These are phyloP conservation scores for Craterostigma plantagineum DNA, from an alignment of 257 asterid species.

Conservation along the genomic window DNA sequence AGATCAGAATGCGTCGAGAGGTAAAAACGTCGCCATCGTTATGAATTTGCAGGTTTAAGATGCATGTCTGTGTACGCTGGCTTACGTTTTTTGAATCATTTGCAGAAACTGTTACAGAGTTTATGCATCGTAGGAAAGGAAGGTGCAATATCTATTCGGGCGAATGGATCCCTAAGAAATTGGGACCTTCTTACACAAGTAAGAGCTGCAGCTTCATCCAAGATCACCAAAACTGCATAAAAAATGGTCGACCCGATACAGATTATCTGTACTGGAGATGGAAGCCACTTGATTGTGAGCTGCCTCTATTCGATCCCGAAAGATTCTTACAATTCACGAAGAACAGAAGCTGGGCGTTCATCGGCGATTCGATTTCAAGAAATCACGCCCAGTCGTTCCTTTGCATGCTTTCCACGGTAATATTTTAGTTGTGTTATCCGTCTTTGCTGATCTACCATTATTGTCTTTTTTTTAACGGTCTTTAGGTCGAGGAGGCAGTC, in stretches of 20 bases:
- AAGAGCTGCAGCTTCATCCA: slow-evolving; percentile 43
- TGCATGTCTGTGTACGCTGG: slow-evolving; percentile 4
- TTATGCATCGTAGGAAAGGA: slow-evolving; percentile 14
- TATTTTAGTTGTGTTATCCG: no score
- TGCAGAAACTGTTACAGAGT: slow-evolving; percentile 9
- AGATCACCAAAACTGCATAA: slow-evolving; percentile 53
- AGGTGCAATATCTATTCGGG: slow-evolving; percentile 48
- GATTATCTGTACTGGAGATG: slow-evolving; percentile 50
- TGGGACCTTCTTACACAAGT: slow-evolving; percentile 52
- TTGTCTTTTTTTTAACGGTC: not conserved
- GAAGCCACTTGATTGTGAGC: slow-evolving; percentile 38
- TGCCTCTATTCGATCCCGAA: slow-evolving; percentile 31
- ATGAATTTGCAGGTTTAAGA: not conserved
- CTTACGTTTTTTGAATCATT: not conserved
- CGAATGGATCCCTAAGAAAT: slow-evolving; percentile 50
- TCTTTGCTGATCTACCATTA: not conserved
- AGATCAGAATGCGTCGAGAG: slow-evolving; percentile 22
- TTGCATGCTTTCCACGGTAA: slow-evolving; percentile 59
- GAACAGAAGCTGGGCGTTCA: slow-evolving; percentile 47
- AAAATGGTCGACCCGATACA: slow-evolving; percentile 53
- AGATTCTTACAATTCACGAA: slow-evolving; percentile 52
- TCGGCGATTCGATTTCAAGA: slow-evolving; percentile 74
- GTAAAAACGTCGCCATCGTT: slow-evolving; percentile 10
- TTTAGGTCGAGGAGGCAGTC: slow-evolving; percentile 47
- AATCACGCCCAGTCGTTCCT: slow-evolving; percentile 70